Conservation (phyloP, 1,284 basidiomycete species). For the Xanthoconium separans region DNA sequence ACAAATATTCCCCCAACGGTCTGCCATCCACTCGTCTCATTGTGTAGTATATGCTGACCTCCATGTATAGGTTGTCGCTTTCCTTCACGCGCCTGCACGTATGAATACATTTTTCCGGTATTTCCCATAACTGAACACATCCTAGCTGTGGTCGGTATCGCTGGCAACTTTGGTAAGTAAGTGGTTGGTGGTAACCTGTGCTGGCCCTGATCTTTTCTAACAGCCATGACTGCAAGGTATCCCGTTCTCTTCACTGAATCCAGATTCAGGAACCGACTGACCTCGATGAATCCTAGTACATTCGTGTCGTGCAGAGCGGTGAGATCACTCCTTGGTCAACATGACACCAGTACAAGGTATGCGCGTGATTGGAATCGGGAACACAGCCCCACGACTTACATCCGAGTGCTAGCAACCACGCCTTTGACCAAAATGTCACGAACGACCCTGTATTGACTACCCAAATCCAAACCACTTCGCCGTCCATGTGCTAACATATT, state of each 20-base stretch:
- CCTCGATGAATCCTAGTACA: constrained; percentile 4
- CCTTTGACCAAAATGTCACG: background rate
- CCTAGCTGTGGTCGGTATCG: constrained; percentile 12
- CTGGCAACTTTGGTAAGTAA: constrained; percentile 8
- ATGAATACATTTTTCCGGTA: background rate
- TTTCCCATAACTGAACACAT: background rate
- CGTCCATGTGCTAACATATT: background rate
- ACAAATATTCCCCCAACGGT: constrained; percentile 16
- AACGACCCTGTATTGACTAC: background rate
- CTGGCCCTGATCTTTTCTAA: background rate
- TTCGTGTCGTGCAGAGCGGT: constrained; percentile 19
- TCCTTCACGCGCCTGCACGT: constrained; percentile 2
- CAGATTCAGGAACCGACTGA: background rate
- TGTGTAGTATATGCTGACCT: background rate
- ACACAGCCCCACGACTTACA: background rate
- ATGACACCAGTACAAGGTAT: constrained; percentile 1
- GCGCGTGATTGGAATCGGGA: background rate
- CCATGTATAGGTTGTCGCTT: constrained; percentile 10
- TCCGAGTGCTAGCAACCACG: background rate
- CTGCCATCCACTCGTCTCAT: background rate
- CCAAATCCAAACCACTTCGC: background rate
- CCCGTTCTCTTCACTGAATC: background rate
- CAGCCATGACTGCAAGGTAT: constrained; percentile 14
- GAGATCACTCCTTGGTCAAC: constrained; percentile 15
- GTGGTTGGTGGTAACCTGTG: background rate